Conservation (phyloP, 768 basidiomycete genomes). For the Termitomyces bulborhizus region DNA sequence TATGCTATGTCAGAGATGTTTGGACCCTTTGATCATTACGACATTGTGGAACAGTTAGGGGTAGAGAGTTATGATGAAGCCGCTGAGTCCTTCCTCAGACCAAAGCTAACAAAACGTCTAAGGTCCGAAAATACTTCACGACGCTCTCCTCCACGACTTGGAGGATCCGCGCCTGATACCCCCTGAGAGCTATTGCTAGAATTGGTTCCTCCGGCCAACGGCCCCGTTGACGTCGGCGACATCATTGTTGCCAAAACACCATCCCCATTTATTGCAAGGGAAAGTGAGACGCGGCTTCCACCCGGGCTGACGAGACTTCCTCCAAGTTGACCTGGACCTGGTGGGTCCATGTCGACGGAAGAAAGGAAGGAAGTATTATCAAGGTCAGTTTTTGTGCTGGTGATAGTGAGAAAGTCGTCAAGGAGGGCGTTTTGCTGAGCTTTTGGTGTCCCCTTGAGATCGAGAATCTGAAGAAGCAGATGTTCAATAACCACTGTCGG, state of each 20-base stretch:
- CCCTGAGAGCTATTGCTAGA: constrained; percentile 1
- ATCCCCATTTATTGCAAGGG: constrained; percentile 36
- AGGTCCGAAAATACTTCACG: constrained; percentile 88
- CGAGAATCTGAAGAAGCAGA: constrained; percentile 65
- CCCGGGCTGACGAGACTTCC: constrained; percentile 61
- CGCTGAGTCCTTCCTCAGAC: constrained; percentile 64
- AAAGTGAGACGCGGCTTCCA: constrained; percentile 54
- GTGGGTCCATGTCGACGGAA: constrained; percentile 92
- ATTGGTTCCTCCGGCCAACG: constrained; percentile 34
- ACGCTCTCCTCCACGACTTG: constrained; percentile 40
- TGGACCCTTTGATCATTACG: background rate
- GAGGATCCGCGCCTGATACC: constrained; percentile 44
- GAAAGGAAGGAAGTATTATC: constrained; percentile 90
- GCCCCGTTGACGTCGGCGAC: constrained; percentile 59
- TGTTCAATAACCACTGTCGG: background rate
- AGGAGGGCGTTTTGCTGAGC: constrained; percentile 82
- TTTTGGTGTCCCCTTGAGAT: constrained; percentile 90
- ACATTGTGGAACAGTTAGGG: background rate
- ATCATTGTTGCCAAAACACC: constrained; percentile 53
- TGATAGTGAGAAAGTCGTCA: constrained; percentile 87
- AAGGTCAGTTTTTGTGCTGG: constrained; percentile 87
- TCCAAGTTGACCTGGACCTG: constrained; percentile 36
- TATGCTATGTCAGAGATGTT: background rate
- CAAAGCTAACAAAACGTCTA: constrained; percentile 84
- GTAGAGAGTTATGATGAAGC: constrained; percentile 15